Base-by-base conservation (phyloP, 1,284 basidiomycete species). In the Cutaneotrichosporon dermatis region DNA sequence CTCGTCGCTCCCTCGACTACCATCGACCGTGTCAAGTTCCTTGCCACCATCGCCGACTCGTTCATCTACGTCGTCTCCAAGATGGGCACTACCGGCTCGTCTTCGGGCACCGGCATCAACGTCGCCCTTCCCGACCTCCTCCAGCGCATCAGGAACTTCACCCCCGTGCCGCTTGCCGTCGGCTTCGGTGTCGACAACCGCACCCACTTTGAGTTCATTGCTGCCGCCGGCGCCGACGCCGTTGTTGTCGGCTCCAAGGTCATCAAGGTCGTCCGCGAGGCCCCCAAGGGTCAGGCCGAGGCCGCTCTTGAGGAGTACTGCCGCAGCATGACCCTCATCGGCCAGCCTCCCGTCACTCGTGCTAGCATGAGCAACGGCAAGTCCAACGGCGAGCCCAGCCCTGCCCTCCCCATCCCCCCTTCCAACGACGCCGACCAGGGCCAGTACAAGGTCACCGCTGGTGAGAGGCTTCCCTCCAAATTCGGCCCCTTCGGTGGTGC, bases 11-110 rank as follows among this genome's bases (percentile, higher is more conserved):
- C 96, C 4, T 95, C 92, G 1, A 99, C 96, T 1, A 88, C 88
- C 15, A 80, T 89, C 50, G 81, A 85, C 59, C 89, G 96, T 43
- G 90, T 99, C 74, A 87, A 89, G 72, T 95, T 96, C 80, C 83
- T 99, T 39, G 82, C 90, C 5, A 86, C 87, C 7, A 95, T 98
- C 65, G 94, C 96, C 25, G 95, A 99, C 77, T 88, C 89, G 4
- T 99, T 99, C 82, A 92, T 99, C 69, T 99, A 99, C 76, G 87
- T 99, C 56, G 92, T 96, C 9, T 93, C 90, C 41, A 92, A 90
- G 90, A 98, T 99, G 93, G 95, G 95, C 35, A 95, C 91, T 1
- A 99, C 95, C 1, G 96, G 95, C 44, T 97, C 93, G 4, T 89
- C 91, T 1, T 86, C 86, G 33, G 79, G 82, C 42, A 84, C 85